Conservation (phyloP, 2,329 filamentous ascomycete species). For the Penicillium sclerotigenum region DNA sequence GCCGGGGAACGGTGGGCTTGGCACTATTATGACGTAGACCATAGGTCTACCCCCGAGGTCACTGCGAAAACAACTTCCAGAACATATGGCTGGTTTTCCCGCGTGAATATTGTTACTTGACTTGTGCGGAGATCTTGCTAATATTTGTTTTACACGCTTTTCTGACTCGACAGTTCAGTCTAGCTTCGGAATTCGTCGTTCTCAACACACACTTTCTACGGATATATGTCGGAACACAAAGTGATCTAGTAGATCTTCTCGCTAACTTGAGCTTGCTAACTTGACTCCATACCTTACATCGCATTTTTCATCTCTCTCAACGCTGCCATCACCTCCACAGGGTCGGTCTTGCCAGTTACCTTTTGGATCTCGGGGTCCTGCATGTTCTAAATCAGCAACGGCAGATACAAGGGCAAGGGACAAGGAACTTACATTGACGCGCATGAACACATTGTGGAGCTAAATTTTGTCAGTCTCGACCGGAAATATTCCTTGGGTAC, state of each 20-base stretch:
- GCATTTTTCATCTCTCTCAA: constrained; percentile 80
- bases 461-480: constrained; percentile 34
- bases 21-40: constrained; percentile 23
- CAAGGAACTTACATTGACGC: constrained; percentile 61
- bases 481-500: neutral
- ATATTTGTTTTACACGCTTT: neutral
- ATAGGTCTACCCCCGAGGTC: constrained; percentile 6
- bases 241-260: neutral
- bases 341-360: constrained; percentile 74
- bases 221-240: neutral
- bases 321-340: constrained; percentile 78
- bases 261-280: neutral
- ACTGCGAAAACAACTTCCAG: neutral
- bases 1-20: neutral
- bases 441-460: constrained; percentile 97
- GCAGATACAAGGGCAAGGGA: neutral
- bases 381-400: constrained; percentile 10
- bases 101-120: neutral
- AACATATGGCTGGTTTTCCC: neutral
- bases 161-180: neutral
- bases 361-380: constrained; percentile 81
- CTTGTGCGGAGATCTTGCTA: neutral
- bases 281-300: constrained; percentile 30
- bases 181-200: neutral
- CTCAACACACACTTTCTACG: neutral